These are phyloP conservation scores for Actinomortierella ambigua DNA, from an alignment of 371 early-diverging fungal species.

Conservation along the genomic window DNA sequence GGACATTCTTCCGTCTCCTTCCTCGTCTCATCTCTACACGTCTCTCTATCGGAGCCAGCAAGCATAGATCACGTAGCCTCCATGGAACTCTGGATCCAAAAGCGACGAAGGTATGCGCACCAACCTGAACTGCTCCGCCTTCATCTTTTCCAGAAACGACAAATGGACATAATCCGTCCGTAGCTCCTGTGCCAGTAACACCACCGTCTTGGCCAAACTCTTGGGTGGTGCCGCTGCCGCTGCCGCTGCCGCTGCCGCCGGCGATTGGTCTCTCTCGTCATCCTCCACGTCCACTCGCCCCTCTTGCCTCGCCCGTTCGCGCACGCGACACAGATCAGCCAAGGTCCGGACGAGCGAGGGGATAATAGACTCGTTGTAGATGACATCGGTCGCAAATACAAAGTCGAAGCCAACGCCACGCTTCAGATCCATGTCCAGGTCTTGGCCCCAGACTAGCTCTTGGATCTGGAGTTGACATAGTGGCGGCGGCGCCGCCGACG, in stretches of 20 bases:
- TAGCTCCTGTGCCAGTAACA: conserved; percentile 33
- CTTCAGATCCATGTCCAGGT: conserved; percentile 30
- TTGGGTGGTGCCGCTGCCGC: not conserved
- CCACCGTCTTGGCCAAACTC: conserved; percentile 19
- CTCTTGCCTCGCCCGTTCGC: conserved; percentile 13
- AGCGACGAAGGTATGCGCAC: conserved; percentile 28
- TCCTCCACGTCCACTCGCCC: conserved; percentile 2
- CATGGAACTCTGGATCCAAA: conserved; percentile 32
- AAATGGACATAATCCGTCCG: conserved; percentile 36
- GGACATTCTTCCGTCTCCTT: too few species aligned
- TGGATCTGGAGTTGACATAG: conserved; percentile 37
- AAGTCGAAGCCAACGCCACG: conserved; percentile 32
- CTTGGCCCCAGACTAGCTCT: conserved; percentile 40
- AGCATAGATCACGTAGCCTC: conserved; percentile 42
- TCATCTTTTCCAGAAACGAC: conserved; percentile 28
- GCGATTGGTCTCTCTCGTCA: not conserved
- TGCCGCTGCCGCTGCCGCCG: not conserved
- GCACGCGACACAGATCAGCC: conserved; percentile 21
- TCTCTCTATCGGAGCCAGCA: conserved; percentile 8
- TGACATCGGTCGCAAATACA: conserved; percentile 39
- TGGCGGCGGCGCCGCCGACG: not conserved
- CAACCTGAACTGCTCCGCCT: conserved; percentile 24
- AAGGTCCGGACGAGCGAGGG: conserved; percentile 26
- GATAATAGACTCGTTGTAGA: conserved; percentile 41
- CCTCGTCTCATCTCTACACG: too few species aligned